Evolutionary conservation across 768 basidiomycete species (phyloP), one percentile per base, ranked within the genome.

Genomic region (button mushroom (Agaricus bisporus)): DNA sequence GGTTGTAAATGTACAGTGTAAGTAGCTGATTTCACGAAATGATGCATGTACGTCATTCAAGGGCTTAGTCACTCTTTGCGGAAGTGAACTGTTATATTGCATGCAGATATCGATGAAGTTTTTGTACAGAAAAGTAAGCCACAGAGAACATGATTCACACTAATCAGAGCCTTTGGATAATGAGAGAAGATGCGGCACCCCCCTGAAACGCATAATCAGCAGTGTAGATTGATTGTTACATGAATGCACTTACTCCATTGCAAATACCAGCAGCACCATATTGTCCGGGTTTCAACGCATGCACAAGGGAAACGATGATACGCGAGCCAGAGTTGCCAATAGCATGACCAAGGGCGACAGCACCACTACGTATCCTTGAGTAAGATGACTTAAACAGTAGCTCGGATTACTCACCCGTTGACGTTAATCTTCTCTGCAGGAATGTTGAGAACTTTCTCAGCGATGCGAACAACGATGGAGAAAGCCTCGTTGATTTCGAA

Each of bases 401-500:
- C 49, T 12, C 48, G 43, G 43, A 35, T 50, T 18, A 72, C 85
- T 26, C 68, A 89, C 90, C 91, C 91, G 63, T 92, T 81, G 48
- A 88, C 75, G 66, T 99, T 98, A 66, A 98, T 81, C 75, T 94
- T 98, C 49, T 83, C 80, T 28, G 89, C 80, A 68, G 92, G 87
- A 58, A 99, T 78, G 51, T 77, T 76, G 58, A 95, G 79, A 17
- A 91, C 77, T 73, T 98, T 88, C 73, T 97, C 92, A 2, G 88
- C 89, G 49, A 95, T 87, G 47, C 87, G 81, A 60, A 91, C 87
- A 60, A 98, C 95, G 44, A 89, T 89, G 1, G 93, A 94, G 80
- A 98, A 99, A 25, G 95, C 95, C 70, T 99, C 95, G 68, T 99
- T 99, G 68, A 98, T 82, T 70, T 99, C 97, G 66, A 92, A 99